Conservation (phyloP, 805 yeast genomes). For the Phaffomyces opuntiae region DNA sequence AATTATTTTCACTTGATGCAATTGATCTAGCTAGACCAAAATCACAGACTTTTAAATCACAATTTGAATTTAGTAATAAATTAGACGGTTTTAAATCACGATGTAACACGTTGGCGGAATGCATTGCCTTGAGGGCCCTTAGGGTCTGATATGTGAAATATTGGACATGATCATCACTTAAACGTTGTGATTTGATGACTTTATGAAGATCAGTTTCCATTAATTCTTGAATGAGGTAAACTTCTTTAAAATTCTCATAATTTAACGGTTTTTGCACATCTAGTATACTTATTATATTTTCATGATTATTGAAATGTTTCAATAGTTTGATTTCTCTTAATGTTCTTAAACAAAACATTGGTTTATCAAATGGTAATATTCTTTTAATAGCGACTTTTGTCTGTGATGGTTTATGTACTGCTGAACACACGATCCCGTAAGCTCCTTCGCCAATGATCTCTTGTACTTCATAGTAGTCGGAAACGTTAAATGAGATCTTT, state of each 20-base stretch:
- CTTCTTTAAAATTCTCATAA: conserved; percentile 58
- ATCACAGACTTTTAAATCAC: conserved; percentile 74
- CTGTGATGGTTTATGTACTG: conserved; percentile 53
- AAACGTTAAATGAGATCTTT: conserved; percentile 55
- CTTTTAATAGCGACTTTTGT: conserved; percentile 71
- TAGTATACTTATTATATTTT: conserved; percentile 59
- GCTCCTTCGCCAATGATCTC: conserved; percentile 76
- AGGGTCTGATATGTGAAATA: conserved; percentile 65
- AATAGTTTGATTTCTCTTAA: conserved; percentile 63
- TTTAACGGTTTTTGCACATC: conserved; percentile 61
- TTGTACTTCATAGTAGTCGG: conserved; percentile 51
- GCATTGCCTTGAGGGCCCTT: conserved; percentile 64
- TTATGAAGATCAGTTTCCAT: conserved; percentile 72
- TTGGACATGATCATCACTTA: conserved; percentile 63
- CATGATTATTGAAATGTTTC: conserved; percentile 59
- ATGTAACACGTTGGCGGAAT: conserved; percentile 67
- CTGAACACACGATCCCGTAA: conserved; percentile 72
- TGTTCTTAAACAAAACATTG: conserved; percentile 62
- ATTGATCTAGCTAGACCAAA: conserved; percentile 65
- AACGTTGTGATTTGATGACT: conserved; percentile 47
- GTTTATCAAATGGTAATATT: conserved; percentile 62
- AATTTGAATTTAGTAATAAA: conserved; percentile 55
- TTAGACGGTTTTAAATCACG: conserved; percentile 76
- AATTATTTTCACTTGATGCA: conserved; percentile 39
- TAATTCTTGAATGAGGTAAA: conserved; percentile 67